Conservation (phyloP, 768 basidiomycete genomes). For the Amanita pseudoporphyria region DNA sequence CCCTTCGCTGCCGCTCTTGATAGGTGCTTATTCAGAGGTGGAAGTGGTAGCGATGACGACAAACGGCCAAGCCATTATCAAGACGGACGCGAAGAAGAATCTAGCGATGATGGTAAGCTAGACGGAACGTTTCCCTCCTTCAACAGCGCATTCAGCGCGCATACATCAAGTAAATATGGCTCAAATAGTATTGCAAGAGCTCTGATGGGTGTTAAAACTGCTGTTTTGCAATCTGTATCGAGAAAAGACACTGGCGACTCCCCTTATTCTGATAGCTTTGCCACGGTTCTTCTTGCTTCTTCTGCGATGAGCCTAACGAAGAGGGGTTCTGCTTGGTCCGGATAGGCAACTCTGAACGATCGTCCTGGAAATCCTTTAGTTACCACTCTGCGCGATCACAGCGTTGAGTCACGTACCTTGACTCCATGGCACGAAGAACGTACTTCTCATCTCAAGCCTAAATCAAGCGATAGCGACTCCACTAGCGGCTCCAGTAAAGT, state of each 20-base stretch:
- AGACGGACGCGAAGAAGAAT: not conserved
- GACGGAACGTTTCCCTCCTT: not conserved
- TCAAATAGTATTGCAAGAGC: not conserved
- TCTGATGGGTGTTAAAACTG: not conserved
- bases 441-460: conserved; percentile 1
- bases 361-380: not conserved
- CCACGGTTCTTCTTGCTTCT: conserved; percentile 1
- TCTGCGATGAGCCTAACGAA: not conserved
- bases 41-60: conserved; percentile 11
- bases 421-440: not conserved
- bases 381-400: not conserved
- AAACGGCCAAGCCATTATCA: not conserved
- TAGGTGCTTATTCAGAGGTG: conserved; percentile 15
- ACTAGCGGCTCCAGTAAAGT: conserved; percentile 33
- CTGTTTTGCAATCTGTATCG: not conserved
- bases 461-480: conserved; percentile 23
- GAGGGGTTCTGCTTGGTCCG: not conserved
- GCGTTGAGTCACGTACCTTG: not conserved
- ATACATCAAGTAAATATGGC: not conserved
- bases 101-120: not conserved
- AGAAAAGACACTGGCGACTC: not conserved
- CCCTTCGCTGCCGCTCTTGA: conserved; percentile 27
- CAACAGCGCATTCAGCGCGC: not conserved
- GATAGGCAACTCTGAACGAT: not conserved
- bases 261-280: not conserved